Evolutionary conservation across 768 basidiomycete genomes (phyloP).

Genomic region (Boletellus ananas): DNA sequence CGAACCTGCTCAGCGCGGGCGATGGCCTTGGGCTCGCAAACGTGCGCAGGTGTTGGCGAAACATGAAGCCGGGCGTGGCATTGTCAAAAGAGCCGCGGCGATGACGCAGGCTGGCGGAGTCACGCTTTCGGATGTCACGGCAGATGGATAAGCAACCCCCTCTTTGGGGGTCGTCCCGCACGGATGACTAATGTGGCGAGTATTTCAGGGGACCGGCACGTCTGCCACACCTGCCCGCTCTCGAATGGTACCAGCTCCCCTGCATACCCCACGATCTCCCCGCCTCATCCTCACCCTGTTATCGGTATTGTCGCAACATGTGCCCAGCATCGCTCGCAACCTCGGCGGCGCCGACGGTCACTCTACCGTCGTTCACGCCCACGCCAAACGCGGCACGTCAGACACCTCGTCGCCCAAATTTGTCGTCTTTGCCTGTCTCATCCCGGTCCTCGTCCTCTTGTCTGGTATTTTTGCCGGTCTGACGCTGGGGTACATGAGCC

Average conservation of each 20-base stretch:
- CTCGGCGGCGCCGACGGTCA: constrained; percentile 10
- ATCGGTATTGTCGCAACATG: constrained; percentile 45
- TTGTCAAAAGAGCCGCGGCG: no score
- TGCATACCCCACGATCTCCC: constrained; percentile 35
- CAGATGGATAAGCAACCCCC: no score
- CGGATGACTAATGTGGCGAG: background rate
- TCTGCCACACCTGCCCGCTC: constrained; percentile 4
- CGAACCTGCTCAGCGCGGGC: constrained; percentile 3
- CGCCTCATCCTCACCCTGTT: constrained; percentile 44
- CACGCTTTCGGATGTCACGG: no score
- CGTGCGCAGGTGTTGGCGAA: background rate
- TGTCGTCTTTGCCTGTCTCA: constrained; percentile 53
- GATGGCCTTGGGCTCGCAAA: background rate
- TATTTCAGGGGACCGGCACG: background rate
- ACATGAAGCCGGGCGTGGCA: background rate
- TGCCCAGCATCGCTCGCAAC: constrained; percentile 34
- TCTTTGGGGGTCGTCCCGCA: no score
- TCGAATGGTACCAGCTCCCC: constrained; percentile 40
- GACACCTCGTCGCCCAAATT: constrained; percentile 24
- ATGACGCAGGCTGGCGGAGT: no score
- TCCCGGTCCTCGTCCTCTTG: constrained; percentile 77
- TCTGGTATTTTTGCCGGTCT: constrained; percentile 90
- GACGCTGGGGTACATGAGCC: constrained; percentile 88
- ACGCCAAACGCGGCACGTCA: constrained; percentile 30
- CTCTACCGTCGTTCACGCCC: constrained; percentile 19